Evolutionary conservation across 768 basidiomycete genomes (phyloP).

Genomic region (Tulasnella sp.): DNA sequence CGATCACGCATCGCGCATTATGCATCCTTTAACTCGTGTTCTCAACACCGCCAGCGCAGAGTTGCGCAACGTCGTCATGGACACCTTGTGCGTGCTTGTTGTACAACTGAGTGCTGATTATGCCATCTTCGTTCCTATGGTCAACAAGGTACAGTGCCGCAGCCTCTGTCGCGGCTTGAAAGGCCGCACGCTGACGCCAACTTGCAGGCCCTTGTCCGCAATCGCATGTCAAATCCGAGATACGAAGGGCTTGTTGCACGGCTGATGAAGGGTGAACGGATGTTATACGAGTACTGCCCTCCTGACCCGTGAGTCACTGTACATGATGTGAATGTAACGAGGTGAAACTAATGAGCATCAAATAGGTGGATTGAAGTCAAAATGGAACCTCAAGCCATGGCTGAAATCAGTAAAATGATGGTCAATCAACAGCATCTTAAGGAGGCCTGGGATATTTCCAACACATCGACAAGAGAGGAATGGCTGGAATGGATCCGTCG

Average conservation of each 20-base stretch:
- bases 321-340: background rate
- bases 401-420: slow-evolving; percentile 77
- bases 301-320: slow-evolving; percentile 35
- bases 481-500: slow-evolving; percentile 96
- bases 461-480: slow-evolving; percentile 66
- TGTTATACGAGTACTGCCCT: slow-evolving; percentile 74
- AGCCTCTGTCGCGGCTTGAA: background rate
- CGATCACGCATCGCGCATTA: slow-evolving; percentile 93
- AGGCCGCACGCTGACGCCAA: background rate
- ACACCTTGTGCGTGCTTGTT: slow-evolving; percentile 84
- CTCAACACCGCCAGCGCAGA: slow-evolving; percentile 58
- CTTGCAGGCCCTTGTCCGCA: slow-evolving; percentile 58
- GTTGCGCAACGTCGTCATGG: slow-evolving; percentile 77
- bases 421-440: slow-evolving; percentile 97
- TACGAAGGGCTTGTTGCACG: slow-evolving; percentile 86
- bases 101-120: slow-evolving; percentile 93
- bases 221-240: slow-evolving; percentile 64
- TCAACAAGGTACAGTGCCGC: slow-evolving; percentile 64
- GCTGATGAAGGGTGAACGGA: slow-evolving; percentile 80
- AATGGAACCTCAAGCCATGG: slow-evolving; percentile 30
- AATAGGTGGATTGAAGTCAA: slow-evolving; percentile 20
- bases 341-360: background rate
- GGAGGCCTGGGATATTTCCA: slow-evolving; percentile 87
- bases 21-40: slow-evolving; percentile 88
- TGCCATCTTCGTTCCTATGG: slow-evolving; percentile 94